Evolutionary conservation across 306 rosid genomes (phyloP).

Genomic region (Ormosia semicastrata): DNA sequence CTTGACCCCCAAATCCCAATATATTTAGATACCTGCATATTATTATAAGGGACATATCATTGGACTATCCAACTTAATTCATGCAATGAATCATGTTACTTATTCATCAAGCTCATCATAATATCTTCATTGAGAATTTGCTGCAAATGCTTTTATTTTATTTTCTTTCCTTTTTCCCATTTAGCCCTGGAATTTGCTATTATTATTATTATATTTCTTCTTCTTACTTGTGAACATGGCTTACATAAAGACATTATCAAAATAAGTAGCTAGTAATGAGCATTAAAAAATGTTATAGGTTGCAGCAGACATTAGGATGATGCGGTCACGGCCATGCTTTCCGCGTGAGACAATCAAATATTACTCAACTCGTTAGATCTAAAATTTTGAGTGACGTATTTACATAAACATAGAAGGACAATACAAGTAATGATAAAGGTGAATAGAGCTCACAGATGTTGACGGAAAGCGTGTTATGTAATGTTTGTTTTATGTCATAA

Average conservation of each 20-base stretch:
- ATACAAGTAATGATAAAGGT: slow-evolving; percentile 8
- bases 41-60: slow-evolving; percentile 13
- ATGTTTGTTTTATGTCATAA: slow-evolving; percentile 24
- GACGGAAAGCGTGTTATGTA: slow-evolving; percentile 34
- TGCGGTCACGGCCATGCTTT: slow-evolving; percentile 26
- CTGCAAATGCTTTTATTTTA: not conserved
- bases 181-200: not conserved
- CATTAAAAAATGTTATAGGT: not conserved
- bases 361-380: slow-evolving; percentile 13
- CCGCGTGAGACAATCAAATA: slow-evolving; percentile 31
- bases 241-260: not conserved
- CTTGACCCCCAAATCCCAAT: not conserved
- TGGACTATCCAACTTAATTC: slow-evolving; percentile 5
- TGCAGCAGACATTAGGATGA: not conserved
- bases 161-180: not conserved
- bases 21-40: not conserved
- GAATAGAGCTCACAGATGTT: not conserved
- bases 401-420: not conserved
- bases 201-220: not conserved
- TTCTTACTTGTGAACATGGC: slow-evolving; percentile 22
- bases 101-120: not conserved
- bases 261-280: not conserved
- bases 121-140: not conserved
- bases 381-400: slow-evolving; percentile 26
- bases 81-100: slow-evolving; percentile 19